Percentiles rank a stretch among this genome's conserved stretches.
Evolutionary conservation across 2,329 filamentous ascomycete genomes (phyloP).

Genomic region (Pyrenochaeta sp.): DNA sequence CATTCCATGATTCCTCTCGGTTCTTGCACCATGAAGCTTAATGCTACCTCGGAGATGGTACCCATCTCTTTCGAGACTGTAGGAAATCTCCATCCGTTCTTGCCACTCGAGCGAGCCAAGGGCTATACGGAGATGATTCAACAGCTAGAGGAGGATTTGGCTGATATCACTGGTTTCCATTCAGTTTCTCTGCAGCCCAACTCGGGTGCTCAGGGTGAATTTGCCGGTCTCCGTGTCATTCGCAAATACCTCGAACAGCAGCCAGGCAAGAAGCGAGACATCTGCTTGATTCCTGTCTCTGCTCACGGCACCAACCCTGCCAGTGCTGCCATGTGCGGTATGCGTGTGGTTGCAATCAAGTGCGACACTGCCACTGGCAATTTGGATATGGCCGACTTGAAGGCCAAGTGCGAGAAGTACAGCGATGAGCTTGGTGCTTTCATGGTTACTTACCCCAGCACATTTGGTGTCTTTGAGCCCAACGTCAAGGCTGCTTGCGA

Average conservation of each 20-base stretch:
- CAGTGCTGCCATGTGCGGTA: constrained; percentile 92
- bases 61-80: constrained; percentile 80
- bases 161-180: constrained; percentile 87
- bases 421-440: constrained; percentile 85
- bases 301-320: constrained; percentile 97
- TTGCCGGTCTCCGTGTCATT: constrained; percentile 87
- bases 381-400: constrained; percentile 83
- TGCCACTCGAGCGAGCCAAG: constrained; percentile 66
- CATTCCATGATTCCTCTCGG: constrained; percentile 98
- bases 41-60: constrained; percentile 91
- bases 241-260: constrained; percentile 80
- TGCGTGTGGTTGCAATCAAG: constrained; percentile 92
- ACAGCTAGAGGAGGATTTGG: constrained; percentile 77
- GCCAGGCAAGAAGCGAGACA: constrained; percentile 75
- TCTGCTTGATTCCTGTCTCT: constrained; percentile 93
- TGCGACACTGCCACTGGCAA: constrained; percentile 89
- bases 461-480: constrained; percentile 94
- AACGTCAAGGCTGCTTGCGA: constrained; percentile 84
- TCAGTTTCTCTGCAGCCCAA: constrained; percentile 92
- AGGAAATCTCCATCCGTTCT: constrained; percentile 82
- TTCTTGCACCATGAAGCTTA: constrained; percentile 98
- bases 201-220: constrained; percentile 95
- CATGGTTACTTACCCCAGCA: constrained; percentile 97
- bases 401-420: constrained; percentile 88
- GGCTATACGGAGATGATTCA: constrained; percentile 76